Conservation (phyloP, 2,329 filamentous ascomycete species). For the Sporothrix sp. region DNA sequence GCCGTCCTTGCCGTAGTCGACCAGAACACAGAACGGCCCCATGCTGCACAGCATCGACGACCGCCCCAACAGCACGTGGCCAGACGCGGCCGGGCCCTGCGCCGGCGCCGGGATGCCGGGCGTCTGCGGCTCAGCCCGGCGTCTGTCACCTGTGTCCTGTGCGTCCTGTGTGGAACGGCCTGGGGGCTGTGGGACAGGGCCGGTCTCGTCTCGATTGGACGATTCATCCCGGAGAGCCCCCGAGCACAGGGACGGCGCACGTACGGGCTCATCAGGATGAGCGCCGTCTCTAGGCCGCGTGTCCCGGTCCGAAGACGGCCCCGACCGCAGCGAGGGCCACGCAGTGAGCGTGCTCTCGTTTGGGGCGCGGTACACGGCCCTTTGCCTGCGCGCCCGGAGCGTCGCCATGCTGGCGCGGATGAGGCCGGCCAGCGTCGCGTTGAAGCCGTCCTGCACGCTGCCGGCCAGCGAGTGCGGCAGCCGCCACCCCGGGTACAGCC, state of each 20-base stretch:
- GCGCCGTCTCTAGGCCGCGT: not conserved
- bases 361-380: not conserved
- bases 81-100: not conserved
- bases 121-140: too few relatives aligned
- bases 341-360: constrained; percentile 2
- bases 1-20: not conserved
- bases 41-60: not conserved
- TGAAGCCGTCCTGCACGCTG: not conserved
- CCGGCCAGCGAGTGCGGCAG: not conserved
- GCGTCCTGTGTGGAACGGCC: too few relatives aligned
- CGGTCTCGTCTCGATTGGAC: too few relatives aligned
- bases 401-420: not conserved
- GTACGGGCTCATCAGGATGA: not conserved
- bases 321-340: not conserved
- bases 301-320: not conserved
- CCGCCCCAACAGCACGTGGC: not conserved
- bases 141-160: too few relatives aligned
- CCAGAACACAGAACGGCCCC: not conserved
- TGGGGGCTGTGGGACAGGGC: too few relatives aligned
- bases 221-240: too few relatives aligned
- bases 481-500: constrained; percentile 4
- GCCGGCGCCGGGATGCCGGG: too few relatives aligned
- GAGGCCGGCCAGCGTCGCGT: not conserved
- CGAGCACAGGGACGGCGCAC: too few relatives aligned
- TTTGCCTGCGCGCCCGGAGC: not conserved